Conservation (phyloP, 164 flowering plant species). For the Pachysandra terminalis region DNA sequence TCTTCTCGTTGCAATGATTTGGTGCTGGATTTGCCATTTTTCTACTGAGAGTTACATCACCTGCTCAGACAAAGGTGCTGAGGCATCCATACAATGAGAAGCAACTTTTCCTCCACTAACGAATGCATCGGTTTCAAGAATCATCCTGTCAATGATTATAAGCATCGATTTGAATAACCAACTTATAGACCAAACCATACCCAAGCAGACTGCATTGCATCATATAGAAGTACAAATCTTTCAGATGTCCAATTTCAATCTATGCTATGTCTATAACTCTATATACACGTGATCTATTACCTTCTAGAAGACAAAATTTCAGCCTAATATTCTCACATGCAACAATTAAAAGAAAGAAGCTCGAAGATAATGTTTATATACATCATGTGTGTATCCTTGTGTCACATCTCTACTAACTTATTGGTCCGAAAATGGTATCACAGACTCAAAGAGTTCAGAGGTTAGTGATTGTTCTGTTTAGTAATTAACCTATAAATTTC, state of each 20-base stretch:
- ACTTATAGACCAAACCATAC: background rate
- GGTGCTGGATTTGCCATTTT: background rate
- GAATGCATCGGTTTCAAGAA: conserved; percentile 56
- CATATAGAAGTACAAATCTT: background rate
- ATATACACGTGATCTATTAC: no score
- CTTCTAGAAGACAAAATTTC: background rate
- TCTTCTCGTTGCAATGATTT: background rate
- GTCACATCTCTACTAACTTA: background rate
- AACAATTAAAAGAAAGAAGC: no score
- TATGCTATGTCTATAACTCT: background rate
- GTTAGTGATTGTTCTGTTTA: no score
- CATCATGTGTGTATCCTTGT: background rate
- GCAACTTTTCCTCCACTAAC: conserved; percentile 51
- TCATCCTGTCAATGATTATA: conserved; percentile 26
- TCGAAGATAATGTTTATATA: no score
- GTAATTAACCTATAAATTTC: no score
- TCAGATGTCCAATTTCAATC: background rate
- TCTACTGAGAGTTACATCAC: conserved; percentile 11
- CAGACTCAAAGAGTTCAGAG: no score
- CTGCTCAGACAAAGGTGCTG: conserved; percentile 59
- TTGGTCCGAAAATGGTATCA: background rate
- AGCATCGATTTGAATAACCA: no score
- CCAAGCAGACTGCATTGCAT: background rate
- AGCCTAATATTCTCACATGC: no score
- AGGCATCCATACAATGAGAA: conserved; percentile 37